Base-by-base conservation (phyloP, 257 asterid species). In the Lithospermum erythrorhizon region DNA sequence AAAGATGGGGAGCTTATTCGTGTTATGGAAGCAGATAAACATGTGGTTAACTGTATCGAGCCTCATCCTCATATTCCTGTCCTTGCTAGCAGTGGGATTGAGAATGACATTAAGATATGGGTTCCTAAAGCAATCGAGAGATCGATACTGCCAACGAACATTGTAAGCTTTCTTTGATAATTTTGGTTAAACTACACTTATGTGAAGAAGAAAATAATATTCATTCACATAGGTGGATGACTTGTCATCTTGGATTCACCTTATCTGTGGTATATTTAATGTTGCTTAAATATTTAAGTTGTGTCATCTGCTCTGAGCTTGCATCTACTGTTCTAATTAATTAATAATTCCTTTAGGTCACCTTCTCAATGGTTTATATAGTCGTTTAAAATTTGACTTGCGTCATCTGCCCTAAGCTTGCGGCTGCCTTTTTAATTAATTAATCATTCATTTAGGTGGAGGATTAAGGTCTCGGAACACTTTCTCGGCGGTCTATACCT, bases 61-160 rank as follows among this genome's bases (percentile, higher is more conserved):
- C 59, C 95, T 64, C 98, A 91, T 72, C 95, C 95, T 73, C 90
- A 82, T 75, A 75, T 81, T 51, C 66, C 86, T 2, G 80, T 83
- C 65, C 82, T 91, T 45, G 96, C 95, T 58, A 86, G 94, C 79
- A 81, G 95, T 53, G 98, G 95, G 67, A 79, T 89, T 55, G 97
- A 88, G 83, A 73, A 65, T 68, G 90, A 81, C 78, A 81, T 88
- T 64, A 84, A 86, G 65, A 66, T 88, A 49, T 91, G 98, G 98
- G 76, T 71, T 49, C 96, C 98, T 16, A 86, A 69, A 67, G 81
- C 94, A 65, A 67, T 70, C 60, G 90, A 88, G 51, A 88, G 71
- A 78, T 91, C 94, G 62, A 67, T 59, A 63, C 71, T 85, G 27
- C 96, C 98, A 20, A 69, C 79, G 21, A 76, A 78, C 58, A 79